A percentile compares a stretch with the other conserved stretches of the same genome.
These are phyloP conservation scores for Astragalus glycyphyllos DNA, from an alignment of 306 rosid genomes.

Conservation along the genomic window DNA sequence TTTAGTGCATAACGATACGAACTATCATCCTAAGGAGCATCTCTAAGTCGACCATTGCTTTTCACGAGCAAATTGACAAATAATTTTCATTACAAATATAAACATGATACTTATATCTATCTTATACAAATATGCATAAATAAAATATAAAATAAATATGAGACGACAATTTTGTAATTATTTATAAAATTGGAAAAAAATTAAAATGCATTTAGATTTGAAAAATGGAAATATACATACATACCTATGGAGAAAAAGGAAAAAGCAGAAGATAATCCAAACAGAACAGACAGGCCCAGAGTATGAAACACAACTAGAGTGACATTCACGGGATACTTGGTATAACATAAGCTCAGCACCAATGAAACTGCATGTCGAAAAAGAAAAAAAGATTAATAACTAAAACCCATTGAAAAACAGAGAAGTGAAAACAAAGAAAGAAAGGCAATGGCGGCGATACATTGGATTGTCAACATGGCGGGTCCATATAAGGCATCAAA, in stretches of 20 bases:
- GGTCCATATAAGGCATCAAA: conserved; percentile 1
- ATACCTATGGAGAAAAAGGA: conserved; percentile 40
- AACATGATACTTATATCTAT: no score
- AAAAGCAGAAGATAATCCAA: conserved; percentile 52
- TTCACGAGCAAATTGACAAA: not conserved
- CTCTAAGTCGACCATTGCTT: conserved; percentile 47
- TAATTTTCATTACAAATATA: no score
- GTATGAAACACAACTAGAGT: conserved; percentile 50
- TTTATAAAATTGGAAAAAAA: no score
- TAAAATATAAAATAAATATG: no score
- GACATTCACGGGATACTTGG: conserved; percentile 53
- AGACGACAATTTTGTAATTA: no score
- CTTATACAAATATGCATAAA: no score
- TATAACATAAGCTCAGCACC: conserved; percentile 40
- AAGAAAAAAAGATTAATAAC: no score
- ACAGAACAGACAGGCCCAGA: conserved; percentile 41
- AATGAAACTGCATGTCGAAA: conserved; percentile 41
- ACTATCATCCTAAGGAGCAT: conserved; percentile 53
- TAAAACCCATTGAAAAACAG: no score
- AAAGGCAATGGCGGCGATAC: not conserved
- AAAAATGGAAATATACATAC: not conserved
- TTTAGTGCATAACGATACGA: no score
- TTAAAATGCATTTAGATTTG: no score
- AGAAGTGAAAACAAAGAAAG: not conserved
- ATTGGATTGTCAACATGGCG: conserved; percentile 33